phyloP scores from a whole-genome alignment of 2,329 filamentous ascomycete species.

The Pyrenophora seminiperda region DNA sequence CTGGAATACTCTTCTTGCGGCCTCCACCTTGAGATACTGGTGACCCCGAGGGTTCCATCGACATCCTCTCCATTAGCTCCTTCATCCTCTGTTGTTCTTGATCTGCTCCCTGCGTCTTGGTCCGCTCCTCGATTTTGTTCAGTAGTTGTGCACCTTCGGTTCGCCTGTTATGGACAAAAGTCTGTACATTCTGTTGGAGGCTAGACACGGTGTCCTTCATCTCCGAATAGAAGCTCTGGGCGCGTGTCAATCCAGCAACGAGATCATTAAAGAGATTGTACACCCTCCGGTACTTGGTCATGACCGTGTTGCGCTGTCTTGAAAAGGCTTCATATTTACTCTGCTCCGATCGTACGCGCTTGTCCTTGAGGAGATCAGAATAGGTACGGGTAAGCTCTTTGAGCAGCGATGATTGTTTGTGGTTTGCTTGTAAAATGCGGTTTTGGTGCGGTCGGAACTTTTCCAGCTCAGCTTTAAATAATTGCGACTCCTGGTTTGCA shows the following conservation, averaged over 20 bases:
- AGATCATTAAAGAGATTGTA: constrained; percentile 94
- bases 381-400: constrained; percentile 91
- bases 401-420: constrained; percentile 92
- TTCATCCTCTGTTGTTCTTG: constrained; percentile 83
- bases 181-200: constrained; percentile 92
- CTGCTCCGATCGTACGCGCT: constrained; percentile 89
- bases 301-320: constrained; percentile 77
- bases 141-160: constrained; percentile 90
- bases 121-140: constrained; percentile 82
- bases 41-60: constrained; percentile 65
- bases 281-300: constrained; percentile 86
- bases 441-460: constrained; percentile 95
- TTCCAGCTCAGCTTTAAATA: constrained; percentile 96
- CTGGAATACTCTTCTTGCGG: constrained; percentile 47
- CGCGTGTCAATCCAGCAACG: constrained; percentile 80
- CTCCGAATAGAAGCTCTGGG: constrained; percentile 91
- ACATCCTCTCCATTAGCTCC: constrained; percentile 93
- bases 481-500: constrained; percentile 84
- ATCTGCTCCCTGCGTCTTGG: constrained; percentile 74
- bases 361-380: constrained; percentile 87
- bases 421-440: constrained; percentile 86
- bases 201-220: constrained; percentile 95
- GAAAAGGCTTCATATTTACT: constrained; percentile 92
- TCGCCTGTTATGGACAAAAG: constrained; percentile 92
- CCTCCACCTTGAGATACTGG: constrained; percentile 39